Conservation (phyloP, 1,284 basidiomycete genomes). For the Austroboletus niveus region DNA sequence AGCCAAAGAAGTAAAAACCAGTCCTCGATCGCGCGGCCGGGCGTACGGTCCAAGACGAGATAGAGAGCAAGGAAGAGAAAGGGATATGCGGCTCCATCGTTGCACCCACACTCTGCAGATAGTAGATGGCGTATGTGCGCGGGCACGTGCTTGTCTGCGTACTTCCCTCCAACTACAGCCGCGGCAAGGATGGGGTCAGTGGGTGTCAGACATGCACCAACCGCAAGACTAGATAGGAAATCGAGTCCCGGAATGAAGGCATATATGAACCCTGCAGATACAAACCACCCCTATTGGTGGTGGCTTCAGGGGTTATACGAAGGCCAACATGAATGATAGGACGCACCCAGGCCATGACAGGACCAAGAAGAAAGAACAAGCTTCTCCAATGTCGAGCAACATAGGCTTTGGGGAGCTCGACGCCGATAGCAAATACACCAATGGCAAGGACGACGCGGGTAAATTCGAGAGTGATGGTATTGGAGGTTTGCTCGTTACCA, state of each 20-base stretch:
- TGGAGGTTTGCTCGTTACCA: slow-evolving; percentile 49
- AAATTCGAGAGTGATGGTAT: slow-evolving; percentile 84
- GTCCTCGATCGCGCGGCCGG: slow-evolving; percentile 67
- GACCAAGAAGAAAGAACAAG: slow-evolving; percentile 82
- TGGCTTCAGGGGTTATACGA: slow-evolving; percentile 9
- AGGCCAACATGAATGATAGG: slow-evolving; percentile 4
- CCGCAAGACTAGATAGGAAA: slow-evolving; percentile 84
- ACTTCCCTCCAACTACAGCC: slow-evolving; percentile 93
- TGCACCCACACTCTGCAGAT: slow-evolving; percentile 91
- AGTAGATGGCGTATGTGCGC: slow-evolving; percentile 90
- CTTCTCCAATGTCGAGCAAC: slow-evolving; percentile 90
- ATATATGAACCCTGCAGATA: slow-evolving; percentile 86
- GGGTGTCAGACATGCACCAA: slow-evolving; percentile 93
- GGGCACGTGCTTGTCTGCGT: slow-evolving; percentile 98
- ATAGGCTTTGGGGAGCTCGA: slow-evolving; percentile 93
- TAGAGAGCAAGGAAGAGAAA: slow-evolving; percentile 95
- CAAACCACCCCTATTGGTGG: slow-evolving; percentile 77
- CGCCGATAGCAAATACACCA: slow-evolving; percentile 97
- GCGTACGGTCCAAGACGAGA: slow-evolving; percentile 67
- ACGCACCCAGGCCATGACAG: slow-evolving; percentile 87
- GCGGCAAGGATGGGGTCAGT: slow-evolving; percentile 94
- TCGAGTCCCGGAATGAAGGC: slow-evolving; percentile 84
- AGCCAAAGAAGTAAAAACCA: slow-evolving; percentile 88
- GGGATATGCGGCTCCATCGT: slow-evolving; percentile 95
- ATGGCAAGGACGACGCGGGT: slow-evolving; percentile 96